Evolutionary conservation across 805 yeast genomes (phyloP), one percentile per base, ranked within the genome.

Genomic region (Deakozyma indianensis): DNA sequence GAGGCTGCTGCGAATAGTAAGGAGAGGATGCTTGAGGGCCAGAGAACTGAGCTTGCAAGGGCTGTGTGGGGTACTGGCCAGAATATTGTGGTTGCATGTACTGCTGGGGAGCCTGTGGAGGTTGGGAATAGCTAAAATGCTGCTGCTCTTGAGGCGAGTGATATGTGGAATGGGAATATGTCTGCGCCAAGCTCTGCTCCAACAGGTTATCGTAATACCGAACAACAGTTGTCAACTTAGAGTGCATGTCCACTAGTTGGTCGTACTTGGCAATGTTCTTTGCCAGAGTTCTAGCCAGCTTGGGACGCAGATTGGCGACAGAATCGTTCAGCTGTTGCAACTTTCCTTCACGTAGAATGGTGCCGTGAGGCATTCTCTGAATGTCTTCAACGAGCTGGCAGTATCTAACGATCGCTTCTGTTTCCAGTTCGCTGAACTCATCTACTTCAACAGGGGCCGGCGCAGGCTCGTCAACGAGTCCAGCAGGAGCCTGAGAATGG

Each of bases 131-230:
- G 4, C 38, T 20, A 7, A 14, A n/a, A 14, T 7, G 38, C 38
- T 32, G 38, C 18, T 32, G 38, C 38, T 32, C 38, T 14, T 32
- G 16, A 32, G 38, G 38, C 11, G 38, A 32, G 18, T 32, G 38
- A 32, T 32, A 32, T 14, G 38, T 32, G 11, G 38, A 32, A n/a
- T 32, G 38, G 5, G 74, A 71, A 35, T 65, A 54, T 51, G 74
- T 60, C 48, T 63, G 58, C 55, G 68, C 59, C 50, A 71, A 60
- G 57, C 78, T 61, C 23, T 68, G 64, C 48, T 87, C 94, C 48
- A 86, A 66, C 43, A 82, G 70, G 48, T 73, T 74, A 58, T 86
- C 94, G 55, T 86, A 87, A n/a, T 81, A 66, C 49, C 81, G 72
- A 56, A 78, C 74, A 25, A 85, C 79, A 3, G 86, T 78, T 45